phyloP scores from a whole-genome alignment of 305 asterid species.

The Fraxinus greggii region DNA sequence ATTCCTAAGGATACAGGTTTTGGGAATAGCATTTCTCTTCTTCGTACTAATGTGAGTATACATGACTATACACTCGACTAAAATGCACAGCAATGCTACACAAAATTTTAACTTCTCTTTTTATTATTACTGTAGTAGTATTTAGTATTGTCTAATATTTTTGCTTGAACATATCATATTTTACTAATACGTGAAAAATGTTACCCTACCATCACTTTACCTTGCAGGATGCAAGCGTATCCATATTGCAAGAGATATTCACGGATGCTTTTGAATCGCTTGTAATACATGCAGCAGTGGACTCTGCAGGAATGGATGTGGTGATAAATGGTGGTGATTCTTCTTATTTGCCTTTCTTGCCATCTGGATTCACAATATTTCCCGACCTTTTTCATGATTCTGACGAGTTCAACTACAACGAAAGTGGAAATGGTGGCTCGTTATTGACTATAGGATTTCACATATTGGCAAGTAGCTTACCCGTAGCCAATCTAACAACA shows the following conservation, averaged over 20 bases:
- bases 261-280: constrained; percentile 54
- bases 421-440: constrained; percentile 40
- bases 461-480: constrained; percentile 45
- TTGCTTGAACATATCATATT: no score
- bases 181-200: neutral
- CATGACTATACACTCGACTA: neutral
- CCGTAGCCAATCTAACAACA: constrained; percentile 56
- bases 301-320: constrained; percentile 38
- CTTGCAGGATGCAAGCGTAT: constrained; percentile 47
- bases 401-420: constrained; percentile 12
- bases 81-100: neutral
- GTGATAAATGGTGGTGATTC: constrained; percentile 68
- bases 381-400: constrained; percentile 46
- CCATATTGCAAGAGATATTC: constrained; percentile 64
- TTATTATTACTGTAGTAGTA: no score
- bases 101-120: no score
- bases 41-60: constrained; percentile 49
- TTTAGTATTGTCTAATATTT: no score
- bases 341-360: constrained; percentile 48
- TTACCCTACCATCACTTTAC: neutral
- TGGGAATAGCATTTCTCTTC: constrained; percentile 54
- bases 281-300: constrained; percentile 60
- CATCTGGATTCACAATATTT: constrained; percentile 65
- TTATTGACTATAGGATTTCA: constrained; percentile 70
- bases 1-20: constrained; percentile 59